A percentile compares a stretch with the other conserved stretches of the same genome.
These are phyloP conservation scores for Lactifluus pinguis DNA, from an alignment of 768 basidiomycete species.

Conservation along the genomic window DNA sequence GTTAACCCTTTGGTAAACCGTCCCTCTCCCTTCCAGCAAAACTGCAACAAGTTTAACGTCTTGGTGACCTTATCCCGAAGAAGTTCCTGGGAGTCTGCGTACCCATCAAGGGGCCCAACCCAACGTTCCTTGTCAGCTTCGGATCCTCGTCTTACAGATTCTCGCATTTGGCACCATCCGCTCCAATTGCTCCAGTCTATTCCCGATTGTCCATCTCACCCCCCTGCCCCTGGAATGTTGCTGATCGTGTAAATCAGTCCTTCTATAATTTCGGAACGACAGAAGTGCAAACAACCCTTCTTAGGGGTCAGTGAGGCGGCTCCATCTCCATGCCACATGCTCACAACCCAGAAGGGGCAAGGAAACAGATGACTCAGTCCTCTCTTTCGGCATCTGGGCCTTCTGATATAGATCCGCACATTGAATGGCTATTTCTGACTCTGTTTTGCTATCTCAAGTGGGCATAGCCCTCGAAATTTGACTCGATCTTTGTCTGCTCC, in stretches of 20 bases:
- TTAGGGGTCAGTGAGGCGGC: neutral
- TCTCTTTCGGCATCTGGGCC: neutral
- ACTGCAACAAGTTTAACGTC: neutral
- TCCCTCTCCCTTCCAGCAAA: neutral
- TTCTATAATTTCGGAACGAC: slow-evolving; percentile 2
- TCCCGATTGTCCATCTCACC: neutral
- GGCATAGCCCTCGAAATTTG: neutral
- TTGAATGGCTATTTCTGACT: neutral
- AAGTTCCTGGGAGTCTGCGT: neutral
- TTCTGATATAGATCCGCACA: neutral
- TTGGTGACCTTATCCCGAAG: neutral
- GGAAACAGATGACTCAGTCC: neutral
- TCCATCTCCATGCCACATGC: slow-evolving; percentile 6
- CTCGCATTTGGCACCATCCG: slow-evolving; percentile 1
- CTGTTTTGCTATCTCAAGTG: neutral
- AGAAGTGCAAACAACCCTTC: neutral
- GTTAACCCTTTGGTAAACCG: neutral
- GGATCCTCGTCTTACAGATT: neutral
- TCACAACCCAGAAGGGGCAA: slow-evolving; percentile 1
- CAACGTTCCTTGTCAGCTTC: neutral
- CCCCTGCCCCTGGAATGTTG: neutral
- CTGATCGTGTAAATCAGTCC: slow-evolving; percentile 1
- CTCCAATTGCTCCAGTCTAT: neutral
- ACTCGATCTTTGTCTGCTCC: neutral
- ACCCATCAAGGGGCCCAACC: neutral